Percentiles rank a stretch among this genome's conserved stretches.
Evolutionary conservation across 495 filamentous ascomycete species (phyloP).

Genomic region (Glarea lozoyensis): DNA sequence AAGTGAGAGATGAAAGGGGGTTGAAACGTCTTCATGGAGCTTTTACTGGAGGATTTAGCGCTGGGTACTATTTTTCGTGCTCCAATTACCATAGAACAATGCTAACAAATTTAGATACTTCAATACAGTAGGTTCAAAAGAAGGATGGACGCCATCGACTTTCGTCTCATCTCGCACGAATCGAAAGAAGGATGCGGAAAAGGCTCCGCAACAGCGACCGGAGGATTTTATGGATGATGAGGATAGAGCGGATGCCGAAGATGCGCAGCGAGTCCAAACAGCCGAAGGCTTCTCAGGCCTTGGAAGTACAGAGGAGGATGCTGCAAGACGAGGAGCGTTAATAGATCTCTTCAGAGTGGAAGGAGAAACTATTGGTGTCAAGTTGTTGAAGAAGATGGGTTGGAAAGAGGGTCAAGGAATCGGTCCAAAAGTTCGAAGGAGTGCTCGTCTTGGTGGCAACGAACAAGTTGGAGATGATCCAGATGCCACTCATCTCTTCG

Average conservation of each 20-base stretch:
- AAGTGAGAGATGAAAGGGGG: slow-evolving; percentile 88
- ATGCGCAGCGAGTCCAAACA: slow-evolving; percentile 64
- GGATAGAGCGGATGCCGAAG: slow-evolving; percentile 80
- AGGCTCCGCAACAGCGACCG: slow-evolving; percentile 47
- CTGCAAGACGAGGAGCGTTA: slow-evolving; percentile 41
- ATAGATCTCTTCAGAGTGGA: slow-evolving; percentile 66
- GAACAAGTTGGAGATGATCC: slow-evolving; percentile 24
- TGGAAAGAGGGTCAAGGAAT: slow-evolving; percentile 93
- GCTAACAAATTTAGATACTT: slow-evolving; percentile 58
- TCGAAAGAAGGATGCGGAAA: slow-evolving; percentile 57
- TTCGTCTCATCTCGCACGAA: slow-evolving; percentile 87
- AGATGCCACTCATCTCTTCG: slow-evolving; percentile 63
- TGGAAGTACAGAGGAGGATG: slow-evolving; percentile 56
- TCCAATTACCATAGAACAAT: slow-evolving; percentile 2
- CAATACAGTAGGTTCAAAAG: slow-evolving; percentile 95
- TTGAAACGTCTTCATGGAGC: slow-evolving; percentile 89
- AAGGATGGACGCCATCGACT: slow-evolving; percentile 88
- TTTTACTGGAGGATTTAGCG: slow-evolving; percentile 94
- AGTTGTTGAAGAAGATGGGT: slow-evolving; percentile 85
- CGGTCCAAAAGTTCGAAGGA: slow-evolving; percentile 77
- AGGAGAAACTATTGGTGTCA: slow-evolving; percentile 85
- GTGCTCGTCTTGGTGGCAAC: slow-evolving; percentile 51
- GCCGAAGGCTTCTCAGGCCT: slow-evolving; percentile 64
- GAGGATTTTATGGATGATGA: slow-evolving; percentile 99
- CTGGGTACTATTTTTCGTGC: slow-evolving; percentile 54